Evolutionary conservation across 257 asterid genomes (phyloP), one percentile per base, ranked within the genome.

Genomic region (Ophiorrhiza pumila): DNA sequence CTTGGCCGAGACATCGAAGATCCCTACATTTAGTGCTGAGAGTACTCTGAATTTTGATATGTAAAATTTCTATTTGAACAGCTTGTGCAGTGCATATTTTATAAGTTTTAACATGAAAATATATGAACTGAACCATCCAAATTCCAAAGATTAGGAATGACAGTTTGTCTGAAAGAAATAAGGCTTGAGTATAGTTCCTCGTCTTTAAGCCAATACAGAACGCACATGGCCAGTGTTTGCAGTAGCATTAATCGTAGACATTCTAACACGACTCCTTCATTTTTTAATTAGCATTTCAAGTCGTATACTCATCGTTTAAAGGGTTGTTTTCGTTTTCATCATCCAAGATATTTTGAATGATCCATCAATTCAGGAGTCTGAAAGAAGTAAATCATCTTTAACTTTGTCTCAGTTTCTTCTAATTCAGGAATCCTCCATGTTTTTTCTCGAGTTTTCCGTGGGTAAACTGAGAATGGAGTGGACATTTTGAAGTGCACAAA

Each of bases 1-100:
- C 71, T 49, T 77, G 77, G 55, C 70, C 3, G 82, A 81, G 53
- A 69, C 65, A 25, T 59, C 76, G 0, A 65, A 53, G 72, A 35
- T 53, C 62, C 85, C 82, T 1, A 74, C 65, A n/a, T 14, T 81
- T 22, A 75, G 76, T 60, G 78, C 75, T 15, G 85, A 81, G 71
- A 81, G 78, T 68, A 65, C 66, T 37, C n/a, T 81, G 78, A 69
- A 71, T 60, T 69, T 78, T 49, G 73, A 74, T 17, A 2, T 78
- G 78, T 74, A 76, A 52, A 15, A 27, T 56, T 64, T 61, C 57
- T 9, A 41, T 20, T 32, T 15, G 42, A 29, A 23, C 25, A 10
- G 46, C 37, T 25, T 69, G 37, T 13, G 52, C 37, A 69, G 63
- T 6, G 39, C 35, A 9, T 17, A 52, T 14, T 15, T 1, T 42